Evolutionary conservation across 805 yeast genomes (phyloP).

Genomic region (Kurtzmaniella fragi): DNA sequence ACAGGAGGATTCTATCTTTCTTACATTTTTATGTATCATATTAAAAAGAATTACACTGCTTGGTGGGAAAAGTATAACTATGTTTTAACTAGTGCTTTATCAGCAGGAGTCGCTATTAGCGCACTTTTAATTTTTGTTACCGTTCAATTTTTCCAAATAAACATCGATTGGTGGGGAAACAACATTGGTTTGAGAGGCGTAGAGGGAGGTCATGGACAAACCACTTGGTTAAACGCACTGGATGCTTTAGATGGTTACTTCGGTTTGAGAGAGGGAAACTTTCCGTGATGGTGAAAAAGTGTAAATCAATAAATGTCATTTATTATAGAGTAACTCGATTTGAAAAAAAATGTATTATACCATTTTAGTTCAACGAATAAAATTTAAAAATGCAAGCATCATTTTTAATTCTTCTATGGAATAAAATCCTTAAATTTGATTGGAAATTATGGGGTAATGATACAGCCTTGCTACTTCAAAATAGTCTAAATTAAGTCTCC

Average conservation of each 20-base stretch:
- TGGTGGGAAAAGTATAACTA: constrained; percentile 78
- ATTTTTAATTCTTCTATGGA: too few species aligned
- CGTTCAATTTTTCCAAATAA: constrained; percentile 39
- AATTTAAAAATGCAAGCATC: too few species aligned
- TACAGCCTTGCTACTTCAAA: too few species aligned
- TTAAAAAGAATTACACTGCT: constrained; percentile 42
- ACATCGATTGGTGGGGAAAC: constrained; percentile 66
- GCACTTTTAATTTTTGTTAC: constrained; percentile 56
- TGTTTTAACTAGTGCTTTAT: constrained; percentile 51
- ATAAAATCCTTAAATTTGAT: too few species aligned
- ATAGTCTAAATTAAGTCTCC: too few species aligned
- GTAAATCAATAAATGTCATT: too few species aligned
- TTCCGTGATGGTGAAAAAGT: constrained; percentile 19
- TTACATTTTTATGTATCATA: constrained; percentile 49
- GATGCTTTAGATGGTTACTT: constrained; percentile 30
- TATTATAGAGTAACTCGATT: too few species aligned
- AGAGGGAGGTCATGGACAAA: constrained; percentile 24
- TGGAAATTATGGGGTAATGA: too few species aligned
- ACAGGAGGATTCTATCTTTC: constrained; percentile 64
- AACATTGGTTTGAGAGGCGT: constrained; percentile 25
- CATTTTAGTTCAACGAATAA: background rate
- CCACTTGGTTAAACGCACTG: constrained; percentile 25
- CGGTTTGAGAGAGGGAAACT: constrained; percentile 24
- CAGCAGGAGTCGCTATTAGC: constrained; percentile 61
- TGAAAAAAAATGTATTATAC: constrained; percentile 3